These are phyloP conservation scores for Sarcodon aspratus DNA, from an alignment of 768 basidiomycete species.

Conservation along the genomic window DNA sequence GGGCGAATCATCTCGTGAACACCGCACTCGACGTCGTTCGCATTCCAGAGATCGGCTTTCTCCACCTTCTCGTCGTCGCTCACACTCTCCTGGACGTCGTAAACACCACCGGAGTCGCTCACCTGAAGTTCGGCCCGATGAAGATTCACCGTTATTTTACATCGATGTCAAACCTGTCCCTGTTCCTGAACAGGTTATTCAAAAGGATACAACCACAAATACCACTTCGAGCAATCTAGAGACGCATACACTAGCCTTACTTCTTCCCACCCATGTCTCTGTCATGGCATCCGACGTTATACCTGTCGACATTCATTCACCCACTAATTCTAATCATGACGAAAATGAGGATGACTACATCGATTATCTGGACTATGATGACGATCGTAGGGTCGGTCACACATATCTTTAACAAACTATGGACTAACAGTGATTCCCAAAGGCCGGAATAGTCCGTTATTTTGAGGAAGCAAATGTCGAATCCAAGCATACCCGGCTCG, in stretches of 20 bases:
- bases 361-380: constrained; percentile 67
- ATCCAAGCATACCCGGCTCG: constrained; percentile 31
- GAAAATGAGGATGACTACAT: constrained; percentile 59
- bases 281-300: constrained; percentile 20
- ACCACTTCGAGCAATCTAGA: background rate
- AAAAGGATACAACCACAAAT: constrained; percentile 1
- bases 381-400: constrained; percentile 37
- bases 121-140: constrained; percentile 2
- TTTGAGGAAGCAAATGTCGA: constrained; percentile 38
- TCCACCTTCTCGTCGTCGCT: constrained; percentile 17
- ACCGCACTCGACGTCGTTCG: constrained; percentile 12
- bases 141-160: constrained; percentile 26
- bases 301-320: constrained; percentile 34
- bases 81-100: constrained; percentile 11
- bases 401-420: background rate
- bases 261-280: constrained; percentile 64
- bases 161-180: constrained; percentile 35
- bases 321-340: constrained; percentile 30
- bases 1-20: background rate
- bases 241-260: constrained; percentile 17
- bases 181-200: constrained; percentile 15
- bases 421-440: constrained; percentile 21
- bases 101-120: constrained; percentile 19
- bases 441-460: constrained; percentile 43
- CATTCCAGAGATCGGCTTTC: constrained; percentile 15